Conservation (phyloP, 78 protist species). For the Planoprotostelium fungivorum region DNA sequence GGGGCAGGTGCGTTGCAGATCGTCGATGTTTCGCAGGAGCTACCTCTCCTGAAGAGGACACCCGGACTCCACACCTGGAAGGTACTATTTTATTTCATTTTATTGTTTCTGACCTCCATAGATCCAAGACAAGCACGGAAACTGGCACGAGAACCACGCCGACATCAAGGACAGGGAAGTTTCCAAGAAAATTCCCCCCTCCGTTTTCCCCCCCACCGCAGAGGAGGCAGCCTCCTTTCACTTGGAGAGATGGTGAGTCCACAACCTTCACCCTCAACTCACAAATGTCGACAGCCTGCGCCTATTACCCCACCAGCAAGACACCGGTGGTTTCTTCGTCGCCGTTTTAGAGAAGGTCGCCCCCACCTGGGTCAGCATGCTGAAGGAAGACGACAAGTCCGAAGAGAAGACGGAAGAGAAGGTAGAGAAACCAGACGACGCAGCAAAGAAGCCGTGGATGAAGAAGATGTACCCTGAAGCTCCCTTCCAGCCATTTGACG, state of each 20-base stretch:
- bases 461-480: background rate
- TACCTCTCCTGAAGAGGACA: constrained; percentile 57
- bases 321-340: constrained; percentile 98
- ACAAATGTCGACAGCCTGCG: constrained; percentile 62
- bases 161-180: constrained; percentile 13
- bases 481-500: constrained; percentile 34
- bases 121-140: constrained; percentile 24
- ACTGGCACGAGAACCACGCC: background rate
- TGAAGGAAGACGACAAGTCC: background rate
- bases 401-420: background rate
- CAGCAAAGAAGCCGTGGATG: constrained; percentile 9
- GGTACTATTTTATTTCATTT: constrained; percentile 12
- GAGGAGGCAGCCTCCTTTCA: constrained; percentile 33
- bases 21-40: constrained; percentile 59
- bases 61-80: constrained; percentile 81
- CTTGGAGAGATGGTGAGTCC: constrained; percentile 56
- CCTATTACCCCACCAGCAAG: constrained; percentile 89
- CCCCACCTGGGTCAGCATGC: constrained; percentile 8
- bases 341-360: constrained; percentile 82
- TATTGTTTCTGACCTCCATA: background rate
- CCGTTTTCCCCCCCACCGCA: constrained; percentile 70
- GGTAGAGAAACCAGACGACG: constrained; percentile 1
- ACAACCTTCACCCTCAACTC: background rate
- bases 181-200: background rate
- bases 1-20: constrained; percentile 73